Conservation (phyloP, 108 stramenopile species). For the Licmophora abbreviata region DNA sequence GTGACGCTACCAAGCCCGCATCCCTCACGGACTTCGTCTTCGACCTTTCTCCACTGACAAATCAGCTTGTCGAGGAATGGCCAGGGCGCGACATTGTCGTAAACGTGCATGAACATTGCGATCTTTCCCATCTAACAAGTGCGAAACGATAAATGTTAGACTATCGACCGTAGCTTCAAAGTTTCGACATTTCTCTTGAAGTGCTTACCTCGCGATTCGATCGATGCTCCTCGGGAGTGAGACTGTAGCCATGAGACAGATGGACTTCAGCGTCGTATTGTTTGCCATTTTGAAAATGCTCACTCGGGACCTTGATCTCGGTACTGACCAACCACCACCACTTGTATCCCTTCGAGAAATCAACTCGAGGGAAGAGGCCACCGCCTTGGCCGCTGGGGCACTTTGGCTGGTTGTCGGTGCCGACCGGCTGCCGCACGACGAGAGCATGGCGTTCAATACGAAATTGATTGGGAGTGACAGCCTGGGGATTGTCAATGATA, state of each 20-base stretch:
- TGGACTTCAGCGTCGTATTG: constrained; percentile 65
- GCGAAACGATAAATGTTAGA: too few relatives aligned
- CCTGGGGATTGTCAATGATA: constrained; percentile 8
- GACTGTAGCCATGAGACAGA: constrained; percentile 31
- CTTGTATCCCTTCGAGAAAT: constrained; percentile 37
- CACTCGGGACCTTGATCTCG: constrained; percentile 52
- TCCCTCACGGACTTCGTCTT: constrained; percentile 20
- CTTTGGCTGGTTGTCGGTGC: constrained; percentile 19
- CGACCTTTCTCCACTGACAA: constrained; percentile 24
- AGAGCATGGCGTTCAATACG: constrained; percentile 25
- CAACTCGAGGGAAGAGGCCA: constrained; percentile 16
- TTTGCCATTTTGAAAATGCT: constrained; percentile 50
- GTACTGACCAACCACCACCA: constrained; percentile 39
- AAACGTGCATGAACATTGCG: constrained; percentile 30
- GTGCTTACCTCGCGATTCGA: too few relatives aligned
- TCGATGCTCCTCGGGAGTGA: too few relatives aligned
- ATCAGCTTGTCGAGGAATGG: constrained; percentile 32
- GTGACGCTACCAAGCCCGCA: constrained; percentile 16
- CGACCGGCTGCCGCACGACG: constrained; percentile 15
- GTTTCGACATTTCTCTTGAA: too few relatives aligned
- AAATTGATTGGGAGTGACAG: constrained; percentile 6
- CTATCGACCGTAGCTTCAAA: too few relatives aligned
- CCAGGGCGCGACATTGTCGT: constrained; percentile 18
- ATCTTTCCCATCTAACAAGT: constrained; percentile 8
- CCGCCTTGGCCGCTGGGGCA: constrained; percentile 22